A percentile compares a stretch with the other conserved stretches of the same genome.
Conservation (phyloP, 306 rosid genomes). For the Gleditsia sinensis region DNA sequence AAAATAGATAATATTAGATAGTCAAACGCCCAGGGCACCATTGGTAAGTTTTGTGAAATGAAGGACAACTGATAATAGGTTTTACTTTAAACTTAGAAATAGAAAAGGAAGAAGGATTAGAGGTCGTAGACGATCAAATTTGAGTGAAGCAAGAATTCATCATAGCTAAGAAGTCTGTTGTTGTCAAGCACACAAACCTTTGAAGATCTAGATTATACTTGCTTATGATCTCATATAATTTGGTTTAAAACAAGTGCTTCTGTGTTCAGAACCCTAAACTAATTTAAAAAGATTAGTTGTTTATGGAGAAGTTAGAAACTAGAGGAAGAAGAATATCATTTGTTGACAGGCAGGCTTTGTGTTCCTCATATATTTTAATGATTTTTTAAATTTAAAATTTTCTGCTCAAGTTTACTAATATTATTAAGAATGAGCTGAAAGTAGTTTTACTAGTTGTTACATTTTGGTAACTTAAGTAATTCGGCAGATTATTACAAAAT, state of each 20-base stretch:
- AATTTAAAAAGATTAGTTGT: neutral
- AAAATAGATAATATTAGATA: neutral
- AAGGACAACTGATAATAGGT: neutral
- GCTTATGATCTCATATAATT: neutral
- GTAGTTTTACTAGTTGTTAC: neutral
- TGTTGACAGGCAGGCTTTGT: neutral
- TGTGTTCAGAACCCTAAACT: neutral
- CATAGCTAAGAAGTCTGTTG: neutral
- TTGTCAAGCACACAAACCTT: neutral
- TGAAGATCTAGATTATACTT: neutral
- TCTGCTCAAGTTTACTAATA: neutral
- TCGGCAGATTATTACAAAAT: neutral
- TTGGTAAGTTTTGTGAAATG: neutral
- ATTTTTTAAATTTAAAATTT: neutral
- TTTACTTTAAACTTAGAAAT: neutral
- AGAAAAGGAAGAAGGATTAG: neutral
- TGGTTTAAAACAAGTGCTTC: neutral
- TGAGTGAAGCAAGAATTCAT: neutral
- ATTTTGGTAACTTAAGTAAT: neutral
- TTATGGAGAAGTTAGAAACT: neutral
- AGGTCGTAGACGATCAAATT: neutral
- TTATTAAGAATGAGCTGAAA: neutral
- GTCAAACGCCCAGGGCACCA: neutral
- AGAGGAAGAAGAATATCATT: neutral
- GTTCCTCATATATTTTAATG: neutral